Percentiles rank a stretch among this genome's conserved stretches.
These are phyloP conservation scores for Lodderomyces beijingensis DNA, from an alignment of 1,139 yeast genomes.

Conservation along the genomic window DNA sequence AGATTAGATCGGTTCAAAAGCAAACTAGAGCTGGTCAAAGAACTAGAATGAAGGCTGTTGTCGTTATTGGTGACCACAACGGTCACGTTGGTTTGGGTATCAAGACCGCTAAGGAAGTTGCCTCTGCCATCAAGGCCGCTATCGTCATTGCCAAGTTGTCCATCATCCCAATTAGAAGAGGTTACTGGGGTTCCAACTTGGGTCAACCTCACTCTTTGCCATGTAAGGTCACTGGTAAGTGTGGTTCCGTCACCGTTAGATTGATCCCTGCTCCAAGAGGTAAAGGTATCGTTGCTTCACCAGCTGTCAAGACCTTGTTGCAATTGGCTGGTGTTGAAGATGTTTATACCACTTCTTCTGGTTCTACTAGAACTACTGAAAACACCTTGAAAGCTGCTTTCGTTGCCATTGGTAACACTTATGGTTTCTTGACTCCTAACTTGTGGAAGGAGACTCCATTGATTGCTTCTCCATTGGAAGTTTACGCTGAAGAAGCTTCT, in stretches of 20 bases:
- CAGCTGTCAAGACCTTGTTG: constrained; percentile 97
- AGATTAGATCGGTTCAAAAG: constrained; percentile 99
- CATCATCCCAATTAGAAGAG: constrained; percentile 99
- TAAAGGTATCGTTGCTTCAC: constrained; percentile 99
- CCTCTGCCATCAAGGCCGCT: constrained; percentile 99
- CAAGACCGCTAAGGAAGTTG: constrained; percentile 99
- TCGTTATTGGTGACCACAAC: constrained; percentile 98
- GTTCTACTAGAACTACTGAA: constrained; percentile 99
- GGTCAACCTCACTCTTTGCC: constrained; percentile 99
- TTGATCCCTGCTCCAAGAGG: constrained; percentile 99
- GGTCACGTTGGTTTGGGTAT: constrained; percentile 99
- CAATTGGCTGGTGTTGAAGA: constrained; percentile 99
- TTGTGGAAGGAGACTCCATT: constrained; percentile 88
- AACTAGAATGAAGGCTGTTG: constrained; percentile 99
- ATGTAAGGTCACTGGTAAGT: constrained; percentile 97
- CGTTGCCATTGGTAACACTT: constrained; percentile 99
- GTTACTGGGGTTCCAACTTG: constrained; percentile 99
- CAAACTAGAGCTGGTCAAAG: constrained; percentile 99
- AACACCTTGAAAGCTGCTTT: constrained; percentile 99
- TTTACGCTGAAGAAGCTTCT: constrained; percentile 81
- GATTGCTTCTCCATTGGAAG: constrained; percentile 90
- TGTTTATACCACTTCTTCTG: constrained; percentile 97
- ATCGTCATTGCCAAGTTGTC: constrained; percentile 98
- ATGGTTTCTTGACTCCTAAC: constrained; percentile 99
- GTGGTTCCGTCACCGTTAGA: constrained; percentile 98